These are phyloP conservation scores for Uronychia binucleata DNA, from an alignment of 73 alveolate genomes.

Conservation along the genomic window DNA sequence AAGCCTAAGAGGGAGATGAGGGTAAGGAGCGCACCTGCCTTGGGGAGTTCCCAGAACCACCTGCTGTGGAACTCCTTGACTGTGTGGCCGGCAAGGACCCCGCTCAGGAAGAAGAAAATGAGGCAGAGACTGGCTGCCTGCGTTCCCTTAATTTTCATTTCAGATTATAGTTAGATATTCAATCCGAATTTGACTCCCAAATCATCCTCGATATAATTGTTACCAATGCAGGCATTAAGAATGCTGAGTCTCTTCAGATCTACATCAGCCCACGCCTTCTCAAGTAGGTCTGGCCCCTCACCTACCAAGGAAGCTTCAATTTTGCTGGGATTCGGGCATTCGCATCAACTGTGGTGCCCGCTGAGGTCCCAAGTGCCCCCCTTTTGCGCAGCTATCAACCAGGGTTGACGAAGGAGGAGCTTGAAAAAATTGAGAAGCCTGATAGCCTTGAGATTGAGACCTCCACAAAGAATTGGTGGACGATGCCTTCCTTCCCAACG, in stretches of 20 bases:
- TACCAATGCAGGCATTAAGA: background rate
- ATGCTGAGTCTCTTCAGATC: background rate
- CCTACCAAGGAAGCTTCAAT: background rate
- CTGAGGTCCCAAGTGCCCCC: background rate
- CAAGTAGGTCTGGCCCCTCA: background rate
- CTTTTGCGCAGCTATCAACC: too few relatives aligned
- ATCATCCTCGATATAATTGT: background rate
- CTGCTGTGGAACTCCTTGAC: slow-evolving; percentile 27
- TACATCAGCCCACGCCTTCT: background rate
- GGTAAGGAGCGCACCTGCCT: slow-evolving; percentile 19
- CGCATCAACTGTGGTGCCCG: background rate
- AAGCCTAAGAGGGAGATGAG: slow-evolving; percentile 18
- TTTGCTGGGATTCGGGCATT: background rate
- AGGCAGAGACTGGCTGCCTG: background rate
- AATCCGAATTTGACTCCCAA: background rate
- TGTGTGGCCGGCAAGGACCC: background rate
- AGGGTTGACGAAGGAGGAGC: too few relatives aligned
- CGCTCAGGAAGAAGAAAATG: background rate
- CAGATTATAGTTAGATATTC: background rate
- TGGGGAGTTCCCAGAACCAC: slow-evolving; percentile 54
- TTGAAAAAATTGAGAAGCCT: too few relatives aligned
- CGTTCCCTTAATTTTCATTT: too few relatives aligned
- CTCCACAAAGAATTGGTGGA: slow-evolving; percentile 28
- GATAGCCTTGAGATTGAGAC: too few relatives aligned
- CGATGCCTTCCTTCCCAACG: slow-evolving; percentile 47